Evolutionary conservation across 495 filamentous ascomycete genomes (phyloP), one percentile per base, ranked within the genome.

Genomic region (Friedmanniomyces simplex): DNA sequence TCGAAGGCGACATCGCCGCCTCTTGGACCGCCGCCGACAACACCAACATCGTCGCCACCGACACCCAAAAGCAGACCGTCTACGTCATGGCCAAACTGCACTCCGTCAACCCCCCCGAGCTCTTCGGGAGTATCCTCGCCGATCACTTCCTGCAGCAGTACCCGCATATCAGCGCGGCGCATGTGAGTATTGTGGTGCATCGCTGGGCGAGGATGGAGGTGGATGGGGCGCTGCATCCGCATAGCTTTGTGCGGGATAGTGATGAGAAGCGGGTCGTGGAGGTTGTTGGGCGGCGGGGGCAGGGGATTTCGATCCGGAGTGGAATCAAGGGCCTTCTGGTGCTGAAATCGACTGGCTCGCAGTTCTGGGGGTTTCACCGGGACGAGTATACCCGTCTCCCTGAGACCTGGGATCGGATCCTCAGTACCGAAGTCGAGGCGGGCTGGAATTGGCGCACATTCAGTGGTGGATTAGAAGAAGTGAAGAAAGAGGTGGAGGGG

Each of bases 61-160:
- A 98, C 73, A 91, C 90, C 11, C 91, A 96, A 77, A 98, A 98
- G 76, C 95, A 98, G 74, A 96, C 91, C 61, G 83, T 89, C 74
- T 95, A 91, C 74, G 89, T 96, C 79, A 77, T 83, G 53, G 91
- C 93, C 62, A 96, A 96, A 73, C 87, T 95, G 69, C 79, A 91
- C 76, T 88, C 93, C 48, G 87, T 97, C 56, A 89, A 83, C 50
- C 90, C 93, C 20, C 93, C 93, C 1, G 93, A 98, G 74, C 82
- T 95, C 49, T 98, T 93, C 68, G 93, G 83, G 64, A 80, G 83
- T 67, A 85, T 86, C 62, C 72, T 97, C 28, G 88, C 83, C 53
- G 79, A 82, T 58, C 93, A 97, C 77, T 97, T 96, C 77, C 69
- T 94, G 68, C 79, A 85, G 64, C 88, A 74, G 51, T 98, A 98